Conservation (phyloP, 2,329 filamentous ascomycete genomes). For the Monosporascus sp. region DNA sequence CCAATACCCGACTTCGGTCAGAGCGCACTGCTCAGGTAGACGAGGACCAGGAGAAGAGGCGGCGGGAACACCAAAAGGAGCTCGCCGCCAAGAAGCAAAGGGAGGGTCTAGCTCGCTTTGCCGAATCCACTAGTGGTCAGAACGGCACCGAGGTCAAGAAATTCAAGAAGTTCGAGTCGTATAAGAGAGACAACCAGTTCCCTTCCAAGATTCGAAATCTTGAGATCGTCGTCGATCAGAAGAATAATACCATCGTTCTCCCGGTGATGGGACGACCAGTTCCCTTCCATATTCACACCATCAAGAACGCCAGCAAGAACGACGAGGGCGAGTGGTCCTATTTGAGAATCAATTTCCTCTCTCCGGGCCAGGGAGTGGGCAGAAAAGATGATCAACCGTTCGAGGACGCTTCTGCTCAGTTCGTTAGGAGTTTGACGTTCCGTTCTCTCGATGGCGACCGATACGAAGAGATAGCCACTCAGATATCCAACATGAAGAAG, state of each 20-base stretch:
- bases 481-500: conserved; percentile 95
- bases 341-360: conserved; percentile 93
- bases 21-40: conserved; percentile 85
- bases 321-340: conserved; percentile 93
- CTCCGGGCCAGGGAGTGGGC: conserved; percentile 93
- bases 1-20: conserved; percentile 83
- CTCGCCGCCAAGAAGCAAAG: conserved; percentile 81
- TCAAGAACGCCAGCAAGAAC: conserved; percentile 98
- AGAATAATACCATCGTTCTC: conserved; percentile 84
- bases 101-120: conserved; percentile 79
- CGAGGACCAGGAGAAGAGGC: conserved; percentile 81
- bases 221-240: conserved; percentile 83
- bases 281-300: conserved; percentile 94
- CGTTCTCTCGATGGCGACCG: conserved; percentile 83
- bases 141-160: conserved; percentile 94
- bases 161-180: conserved; percentile 98
- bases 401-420: conserved; percentile 92
- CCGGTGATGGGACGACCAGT: conserved; percentile 97
- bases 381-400: conserved; percentile 97
- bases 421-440: conserved; percentile 92
- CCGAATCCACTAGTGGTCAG: conserved; percentile 75
- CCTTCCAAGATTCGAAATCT: conserved; percentile 78
- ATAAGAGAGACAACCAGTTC: conserved; percentile 95
- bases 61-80: conserved; percentile 89
- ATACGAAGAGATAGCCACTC: conserved; percentile 83